Evolutionary conservation across 2,329 filamentous ascomycete genomes (phyloP).

Genomic region (Xylaria arbuscula): DNA sequence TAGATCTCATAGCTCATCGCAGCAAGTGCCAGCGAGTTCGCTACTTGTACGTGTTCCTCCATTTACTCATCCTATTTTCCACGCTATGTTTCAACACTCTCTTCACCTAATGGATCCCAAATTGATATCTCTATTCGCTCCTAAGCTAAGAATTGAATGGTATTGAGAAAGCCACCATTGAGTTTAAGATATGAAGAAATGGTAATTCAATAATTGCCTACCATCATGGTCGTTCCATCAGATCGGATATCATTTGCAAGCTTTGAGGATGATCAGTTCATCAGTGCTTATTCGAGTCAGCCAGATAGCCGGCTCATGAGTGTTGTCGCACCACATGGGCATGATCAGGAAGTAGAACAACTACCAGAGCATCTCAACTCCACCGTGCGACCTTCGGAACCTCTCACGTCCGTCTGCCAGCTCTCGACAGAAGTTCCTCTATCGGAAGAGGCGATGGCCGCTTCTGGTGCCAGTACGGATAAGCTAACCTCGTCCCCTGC

Average conservation of each 20-base stretch:
- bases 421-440: background rate
- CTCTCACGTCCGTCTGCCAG: constrained; percentile 31
- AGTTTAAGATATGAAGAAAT: constrained; percentile 24
- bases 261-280: constrained; percentile 44
- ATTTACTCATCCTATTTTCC: background rate
- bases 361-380: constrained; percentile 27
- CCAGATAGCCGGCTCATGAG: constrained; percentile 42
- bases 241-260: constrained; percentile 29
- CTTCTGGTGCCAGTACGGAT: background rate
- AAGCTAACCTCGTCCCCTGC: constrained; percentile 29
- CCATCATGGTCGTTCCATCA: constrained; percentile 27
- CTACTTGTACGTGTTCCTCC: background rate
- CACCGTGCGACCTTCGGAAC: constrained; percentile 29
- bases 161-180: constrained; percentile 1
- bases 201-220: background rate
- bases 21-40: constrained; percentile 4
- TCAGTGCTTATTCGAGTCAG: constrained; percentile 44
- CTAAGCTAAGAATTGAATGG: constrained; percentile 24
- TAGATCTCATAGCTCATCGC: background rate
- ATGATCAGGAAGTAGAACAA: constrained; percentile 16
- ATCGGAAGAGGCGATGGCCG: background rate
- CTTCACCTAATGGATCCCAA: constrained; percentile 28
- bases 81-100: constrained; percentile 1
- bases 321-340: constrained; percentile 23
- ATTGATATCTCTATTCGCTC: constrained; percentile 36